Evolutionary conservation across 1,139 yeast species (phyloP), one percentile per base, ranked within the genome.

Genomic region (Sporopachydermia cereana): DNA sequence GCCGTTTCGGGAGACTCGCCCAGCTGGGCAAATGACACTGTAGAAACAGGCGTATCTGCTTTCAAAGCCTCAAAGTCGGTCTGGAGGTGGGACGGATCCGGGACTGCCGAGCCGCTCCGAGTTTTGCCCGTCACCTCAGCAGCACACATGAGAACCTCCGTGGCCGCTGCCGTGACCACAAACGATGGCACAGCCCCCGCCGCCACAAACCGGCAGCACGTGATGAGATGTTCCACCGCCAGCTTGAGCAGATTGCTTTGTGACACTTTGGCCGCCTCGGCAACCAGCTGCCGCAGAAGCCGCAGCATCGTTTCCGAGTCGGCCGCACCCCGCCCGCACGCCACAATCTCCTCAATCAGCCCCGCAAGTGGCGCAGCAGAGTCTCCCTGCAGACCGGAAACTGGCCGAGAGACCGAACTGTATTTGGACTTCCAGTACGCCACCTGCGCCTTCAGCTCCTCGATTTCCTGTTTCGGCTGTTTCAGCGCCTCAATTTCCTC

Each of bases 401-500:
- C 9, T 9, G 39, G 22, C 22, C 39, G 18, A 20, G 39, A 16
- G n/a, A 20, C 39, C n/a, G 39, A 34, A 21, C 9, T 16, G 39
- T 34, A 34, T 34, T 34, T 34, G 12, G 18, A 16, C 22, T 34
- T 34, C 39, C 39, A 34, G 39, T 34, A 34, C 17, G 5, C 22
- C 9, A 34, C 39, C 17, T 34, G 39, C n/a, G 39, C 22, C 17
- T 34, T 34, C 18, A 34, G 39, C n/a, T 34, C 39, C 17, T 34
- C 39, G 12, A n/a, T 20, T 16, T 34, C 39, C 39, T 34, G 18
- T 18, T 36, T 46, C 43, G 44, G 41, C 24, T 34, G 41, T 21
- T 34, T 45, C 27, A 45, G 21, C 23, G 49, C 24, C 42, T 44
- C 44, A 27, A 52, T 22, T 4, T 52, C 50, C 14, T 45, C 18